Conservation (phyloP, 2,329 filamentous ascomycete species). For the Talaromyces sp. region DNA sequence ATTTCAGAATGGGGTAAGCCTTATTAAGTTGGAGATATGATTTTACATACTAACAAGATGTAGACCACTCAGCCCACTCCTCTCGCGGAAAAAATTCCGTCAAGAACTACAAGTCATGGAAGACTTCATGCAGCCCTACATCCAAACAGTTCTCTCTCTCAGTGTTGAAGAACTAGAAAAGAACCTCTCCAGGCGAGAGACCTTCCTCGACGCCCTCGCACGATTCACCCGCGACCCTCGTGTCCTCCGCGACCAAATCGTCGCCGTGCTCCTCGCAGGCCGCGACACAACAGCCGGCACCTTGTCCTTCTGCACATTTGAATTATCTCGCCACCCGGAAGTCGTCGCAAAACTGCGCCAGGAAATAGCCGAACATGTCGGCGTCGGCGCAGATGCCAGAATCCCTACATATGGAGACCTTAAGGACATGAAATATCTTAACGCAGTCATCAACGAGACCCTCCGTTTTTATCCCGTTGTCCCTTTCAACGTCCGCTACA, state of each 20-base stretch:
- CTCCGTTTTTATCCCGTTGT: slow-evolving; percentile 74
- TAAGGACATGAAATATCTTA: slow-evolving; percentile 82
- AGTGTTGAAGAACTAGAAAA: slow-evolving; percentile 68
- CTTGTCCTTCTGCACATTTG: slow-evolving; percentile 77
- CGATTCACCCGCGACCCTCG: slow-evolving; percentile 64
- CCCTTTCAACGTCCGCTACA: slow-evolving; percentile 72
- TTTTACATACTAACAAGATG: slow-evolving; percentile 1
- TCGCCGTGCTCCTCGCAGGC: slow-evolving; percentile 78
- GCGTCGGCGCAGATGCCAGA: slow-evolving; percentile 51
- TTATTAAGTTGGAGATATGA: slow-evolving; percentile 4
- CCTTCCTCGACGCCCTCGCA: slow-evolving; percentile 64
- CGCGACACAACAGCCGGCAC: slow-evolving; percentile 79
- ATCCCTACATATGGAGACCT: slow-evolving; percentile 69
- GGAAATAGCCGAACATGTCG: slow-evolving; percentile 69
- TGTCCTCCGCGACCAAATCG: slow-evolving; percentile 78
- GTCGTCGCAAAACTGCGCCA: slow-evolving; percentile 66
- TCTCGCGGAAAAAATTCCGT: slow-evolving; percentile 66
- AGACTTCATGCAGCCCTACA: slow-evolving; percentile 71
- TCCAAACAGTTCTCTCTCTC: slow-evolving; percentile 68
- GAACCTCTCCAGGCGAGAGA: slow-evolving; percentile 54
- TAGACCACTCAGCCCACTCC: slow-evolving; percentile 58
- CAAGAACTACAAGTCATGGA: slow-evolving; percentile 66
- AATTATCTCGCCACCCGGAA: slow-evolving; percentile 67
- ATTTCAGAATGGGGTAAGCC: slow-evolving; percentile 67
- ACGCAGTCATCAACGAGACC: slow-evolving; percentile 69